Evolutionary conservation across 306 rosid genomes (phyloP), one percentile per base, ranked within the genome.

Genomic region (Lablab purpureus): DNA sequence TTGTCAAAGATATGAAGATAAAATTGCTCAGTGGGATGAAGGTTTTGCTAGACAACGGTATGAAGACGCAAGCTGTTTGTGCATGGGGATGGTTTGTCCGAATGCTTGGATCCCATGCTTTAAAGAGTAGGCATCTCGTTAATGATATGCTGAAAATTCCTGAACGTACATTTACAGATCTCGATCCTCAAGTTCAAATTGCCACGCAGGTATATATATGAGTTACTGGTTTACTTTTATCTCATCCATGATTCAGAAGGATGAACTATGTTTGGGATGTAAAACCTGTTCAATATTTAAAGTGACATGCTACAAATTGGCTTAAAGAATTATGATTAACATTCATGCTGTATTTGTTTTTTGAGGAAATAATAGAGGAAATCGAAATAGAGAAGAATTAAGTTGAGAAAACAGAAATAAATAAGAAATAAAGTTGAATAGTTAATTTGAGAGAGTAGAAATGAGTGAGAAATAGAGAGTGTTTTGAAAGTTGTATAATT

Each of bases 61-160:
- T 85, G 91, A 90, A 88, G 90, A 81, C 89, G 88, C 93, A 83
- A 73, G 75, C 92, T 46, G 83, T 90, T 87, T 90, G 59, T 64
- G 96, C 97, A 84, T 94, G 98, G 97, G 91, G 97, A 59, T 94
- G 96, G 96, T 94, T 89, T 87, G 83, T 92, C 84, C 85, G 80
- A 67, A 79, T 94, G 74, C 85, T 92, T 50, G 97, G 97, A 67
- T 84, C 89, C 79, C 85, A 86, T 70, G 92, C 93, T 68, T 73
- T 80, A 85, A 94, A 89, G 87, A 87, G 85, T 76, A 89, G 89
- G 64, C 87, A 82, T 74, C 87, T 90, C 78, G 77, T 89, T 70
- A 92, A 94, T 86, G 89, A 89, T 36, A 87, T 90, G 94, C 92
- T 90, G 74, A 94, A 94, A 80, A 88, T 90, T 81, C 96, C 93